Base-by-base conservation (phyloP, 257 asterid genomes). In the Schizonepeta tenuifolia region DNA sequence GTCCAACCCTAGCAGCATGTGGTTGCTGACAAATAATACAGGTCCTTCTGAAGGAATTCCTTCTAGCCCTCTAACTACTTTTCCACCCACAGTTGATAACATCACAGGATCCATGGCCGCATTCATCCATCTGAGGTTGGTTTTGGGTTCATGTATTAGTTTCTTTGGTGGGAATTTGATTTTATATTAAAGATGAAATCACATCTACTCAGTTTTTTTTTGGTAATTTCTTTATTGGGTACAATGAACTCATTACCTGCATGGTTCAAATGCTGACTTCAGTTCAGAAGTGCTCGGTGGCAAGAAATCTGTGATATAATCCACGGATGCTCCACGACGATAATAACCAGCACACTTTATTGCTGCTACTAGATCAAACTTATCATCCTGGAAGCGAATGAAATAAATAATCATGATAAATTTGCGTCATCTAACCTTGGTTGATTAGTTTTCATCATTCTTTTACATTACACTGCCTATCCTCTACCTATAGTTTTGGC, bases 221-320 rank as follows among this genome's bases (percentile, higher is more conserved):
- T n/a, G n/a, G n/a, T n/a, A n/a, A n/a, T n/a, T n/a, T n/a, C n/a
- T n/a, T n/a, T n/a, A n/a, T n/a, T n/a, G n/a, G n/a, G n/a, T n/a
- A n/a, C n/a, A n/a, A n/a, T n/a, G n/a, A n/a, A n/a, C n/a, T n/a
- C n/a, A n/a, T n/a, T n/a, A n/a, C n/a, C 86, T 84, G 72, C 59
- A 71, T 54, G 84, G 80, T 68, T 83, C 83, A 60, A 72, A 78
- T 12, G 50, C 57, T 35, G 54, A 71, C 59, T 79, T 41, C 20
- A 83, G 71, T 21, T 87, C 84, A 59, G 78, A 76, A 69, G 83
- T 78, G 33, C 40, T 81, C 44, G 89, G 89, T 35, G 82, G 87
- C 77, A 87, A 53, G 83, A 79, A 85, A 78, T 86, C 89, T 5
- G 76, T 69, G 60, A 82, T 76, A 22, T 78, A 80, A 49, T 85